Evolutionary conservation across 371 early-diverging fungal genomes (phyloP).

Genomic region (Dichotomocladium elegans): DNA sequence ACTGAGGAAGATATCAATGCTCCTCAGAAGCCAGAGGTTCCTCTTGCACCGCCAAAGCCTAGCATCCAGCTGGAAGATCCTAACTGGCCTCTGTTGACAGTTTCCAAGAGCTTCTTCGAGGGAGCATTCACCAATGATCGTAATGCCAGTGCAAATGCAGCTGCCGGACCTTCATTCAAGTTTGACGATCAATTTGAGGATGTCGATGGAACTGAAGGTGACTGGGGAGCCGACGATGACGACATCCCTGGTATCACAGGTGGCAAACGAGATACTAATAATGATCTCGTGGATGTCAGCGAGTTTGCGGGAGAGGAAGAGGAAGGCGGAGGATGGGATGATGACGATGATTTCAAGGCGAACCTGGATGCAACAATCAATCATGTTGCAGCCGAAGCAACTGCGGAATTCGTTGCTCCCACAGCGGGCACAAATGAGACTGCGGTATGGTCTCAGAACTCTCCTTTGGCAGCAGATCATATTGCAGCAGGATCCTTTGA

Average conservation of each 20-base stretch:
- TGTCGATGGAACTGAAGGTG: slow-evolving; percentile 57
- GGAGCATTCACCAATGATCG: slow-evolving; percentile 50
- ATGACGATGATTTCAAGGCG: slow-evolving; percentile 62
- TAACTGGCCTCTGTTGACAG: slow-evolving; percentile 87
- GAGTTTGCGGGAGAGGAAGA: slow-evolving; percentile 49
- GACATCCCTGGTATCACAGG: slow-evolving; percentile 31
- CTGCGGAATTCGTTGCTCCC: slow-evolving; percentile 65
- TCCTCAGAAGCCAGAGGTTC: slow-evolving; percentile 29
- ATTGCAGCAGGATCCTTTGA: slow-evolving; percentile 93
- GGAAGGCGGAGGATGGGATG: slow-evolving; percentile 50
- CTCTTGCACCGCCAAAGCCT: slow-evolving; percentile 65
- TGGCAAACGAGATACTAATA: slow-evolving; percentile 3
- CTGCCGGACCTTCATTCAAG: slow-evolving; percentile 38
- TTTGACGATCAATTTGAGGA: slow-evolving; percentile 48
- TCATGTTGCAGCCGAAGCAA: slow-evolving; percentile 60
- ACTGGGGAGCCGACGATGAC: slow-evolving; percentile 71
- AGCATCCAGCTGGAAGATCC: slow-evolving; percentile 63
- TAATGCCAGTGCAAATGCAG: slow-evolving; percentile 21
- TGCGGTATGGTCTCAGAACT: slow-evolving; percentile 79
- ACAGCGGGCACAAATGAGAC: slow-evolving; percentile 67
- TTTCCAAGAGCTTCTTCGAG: slow-evolving; percentile 67
- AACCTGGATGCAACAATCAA: slow-evolving; percentile 59
- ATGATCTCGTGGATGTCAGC: slow-evolving; percentile 19
- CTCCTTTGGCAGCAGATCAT: slow-evolving; percentile 82
- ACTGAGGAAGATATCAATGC: slow-evolving; percentile 62